These are phyloP conservation scores for Diutina pseudorugosa DNA, from an alignment of 1,139 yeast genomes.

Conservation along the genomic window DNA sequence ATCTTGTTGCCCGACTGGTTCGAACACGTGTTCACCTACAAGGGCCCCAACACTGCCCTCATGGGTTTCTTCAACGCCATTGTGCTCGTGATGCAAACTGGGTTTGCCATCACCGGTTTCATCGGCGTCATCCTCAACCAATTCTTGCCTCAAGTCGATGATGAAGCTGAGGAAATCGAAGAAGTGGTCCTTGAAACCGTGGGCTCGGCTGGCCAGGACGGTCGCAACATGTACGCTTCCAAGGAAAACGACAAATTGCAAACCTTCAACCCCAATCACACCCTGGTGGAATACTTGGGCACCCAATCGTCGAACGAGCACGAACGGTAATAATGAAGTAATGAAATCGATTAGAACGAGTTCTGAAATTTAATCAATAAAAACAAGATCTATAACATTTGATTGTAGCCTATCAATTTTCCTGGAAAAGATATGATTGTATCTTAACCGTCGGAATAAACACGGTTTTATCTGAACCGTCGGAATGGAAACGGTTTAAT, in stretches of 20 bases:
- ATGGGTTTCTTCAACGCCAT: constrained; percentile 73
- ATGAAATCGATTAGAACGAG: background rate
- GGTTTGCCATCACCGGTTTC: constrained; percentile 76
- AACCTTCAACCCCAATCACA: background rate
- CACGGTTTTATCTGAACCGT: no score
- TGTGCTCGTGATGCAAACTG: constrained; percentile 73
- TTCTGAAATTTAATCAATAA: background rate
- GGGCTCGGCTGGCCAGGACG: constrained; percentile 33
- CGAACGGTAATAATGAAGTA: background rate
- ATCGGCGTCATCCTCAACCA: constrained; percentile 64
- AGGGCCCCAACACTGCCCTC: constrained; percentile 51
- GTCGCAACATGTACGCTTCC: constrained; percentile 22
- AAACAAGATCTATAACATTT: background rate
- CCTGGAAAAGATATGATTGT: no score
- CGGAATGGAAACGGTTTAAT: no score
- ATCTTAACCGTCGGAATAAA: no score
- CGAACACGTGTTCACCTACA: constrained; percentile 58
- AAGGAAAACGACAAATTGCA: constrained; percentile 17
- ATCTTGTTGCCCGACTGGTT: constrained; percentile 70
- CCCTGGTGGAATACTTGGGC: background rate
- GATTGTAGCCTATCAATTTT: background rate
- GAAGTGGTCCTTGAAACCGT: constrained; percentile 29
- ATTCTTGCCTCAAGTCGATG: constrained; percentile 61
- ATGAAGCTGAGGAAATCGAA: constrained; percentile 40
- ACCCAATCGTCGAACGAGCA: background rate